These are phyloP conservation scores for Echium plantagineum DNA, from an alignment of 257 asterid species.

Conservation along the genomic window DNA sequence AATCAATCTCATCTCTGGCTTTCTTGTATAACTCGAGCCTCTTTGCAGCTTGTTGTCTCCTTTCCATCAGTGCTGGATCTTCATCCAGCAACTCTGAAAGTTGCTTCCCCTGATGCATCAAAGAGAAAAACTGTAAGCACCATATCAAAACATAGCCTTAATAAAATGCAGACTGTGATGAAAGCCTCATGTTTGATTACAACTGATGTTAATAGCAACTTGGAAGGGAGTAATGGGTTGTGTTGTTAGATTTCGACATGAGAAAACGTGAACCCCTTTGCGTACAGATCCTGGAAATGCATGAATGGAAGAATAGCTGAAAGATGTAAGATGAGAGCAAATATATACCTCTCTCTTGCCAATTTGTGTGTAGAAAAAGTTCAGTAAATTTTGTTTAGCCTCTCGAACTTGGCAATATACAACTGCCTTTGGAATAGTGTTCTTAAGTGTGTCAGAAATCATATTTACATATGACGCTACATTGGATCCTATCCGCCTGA, in stretches of 20 bases:
- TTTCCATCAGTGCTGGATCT: constrained; percentile 90
- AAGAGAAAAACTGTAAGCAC: not conserved
- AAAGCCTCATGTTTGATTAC: not conserved
- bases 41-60: constrained; percentile 58
- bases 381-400: constrained; percentile 68
- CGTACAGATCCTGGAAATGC: not conserved
- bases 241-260: not conserved
- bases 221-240: too few species aligned
- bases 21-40: constrained; percentile 81
- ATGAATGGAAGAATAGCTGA: not conserved
- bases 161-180: not conserved
- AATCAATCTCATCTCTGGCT: constrained; percentile 82
- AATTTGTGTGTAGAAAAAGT: constrained; percentile 53
- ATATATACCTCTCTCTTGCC: constrained; percentile 77
- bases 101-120: constrained; percentile 52
- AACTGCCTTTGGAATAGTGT: constrained; percentile 78
- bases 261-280: too few species aligned
- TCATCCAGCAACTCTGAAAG: constrained; percentile 61
- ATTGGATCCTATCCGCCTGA: constrained; percentile 82
- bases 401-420: constrained; percentile 90
- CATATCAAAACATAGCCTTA: not conserved
- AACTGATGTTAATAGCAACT: not conserved
- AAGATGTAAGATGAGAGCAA: not conserved
- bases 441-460: constrained; percentile 63
- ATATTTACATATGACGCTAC: constrained; percentile 68